Conservation (phyloP, 305 asterid genomes). For the Solanum aculeatissimum region DNA sequence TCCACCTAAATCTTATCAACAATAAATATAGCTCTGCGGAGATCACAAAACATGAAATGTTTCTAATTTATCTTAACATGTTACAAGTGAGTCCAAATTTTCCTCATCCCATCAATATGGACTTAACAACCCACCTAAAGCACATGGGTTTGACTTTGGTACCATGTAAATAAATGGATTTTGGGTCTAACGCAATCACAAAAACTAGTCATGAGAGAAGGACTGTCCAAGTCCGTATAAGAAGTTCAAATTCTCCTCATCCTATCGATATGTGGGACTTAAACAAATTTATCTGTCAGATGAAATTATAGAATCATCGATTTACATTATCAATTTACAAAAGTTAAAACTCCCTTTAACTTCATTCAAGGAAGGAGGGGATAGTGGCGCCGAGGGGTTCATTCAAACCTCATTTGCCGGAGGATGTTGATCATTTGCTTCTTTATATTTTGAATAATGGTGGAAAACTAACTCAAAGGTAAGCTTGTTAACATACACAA, state of each 20-base stretch:
- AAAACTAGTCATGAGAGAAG: neutral
- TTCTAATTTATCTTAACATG: neutral
- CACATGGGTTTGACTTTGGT: neutral
- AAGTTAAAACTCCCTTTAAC: neutral
- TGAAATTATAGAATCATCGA: neutral
- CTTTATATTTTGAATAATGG: neutral
- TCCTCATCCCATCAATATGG: neutral
- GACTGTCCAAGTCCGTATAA: neutral
- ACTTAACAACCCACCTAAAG: too few species aligned
- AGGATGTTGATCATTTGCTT: neutral
- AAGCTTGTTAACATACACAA: neutral
- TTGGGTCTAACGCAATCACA: neutral
- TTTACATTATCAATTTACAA: neutral
- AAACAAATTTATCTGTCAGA: neutral
- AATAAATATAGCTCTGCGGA: neutral
- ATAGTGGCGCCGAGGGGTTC: neutral
- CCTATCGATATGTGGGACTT: neutral
- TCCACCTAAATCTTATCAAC: neutral
- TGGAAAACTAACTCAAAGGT: neutral
- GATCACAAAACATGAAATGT: neutral
- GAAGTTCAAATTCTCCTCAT: neutral
- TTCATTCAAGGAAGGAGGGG: neutral
- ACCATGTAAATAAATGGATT: neutral
- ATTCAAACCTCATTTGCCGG: neutral
- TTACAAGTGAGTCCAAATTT: neutral